Evolutionary conservation across 345 rosid genomes (phyloP), one percentile per base, ranked within the genome.

Genomic region (Odontarrhena argentea): DNA sequence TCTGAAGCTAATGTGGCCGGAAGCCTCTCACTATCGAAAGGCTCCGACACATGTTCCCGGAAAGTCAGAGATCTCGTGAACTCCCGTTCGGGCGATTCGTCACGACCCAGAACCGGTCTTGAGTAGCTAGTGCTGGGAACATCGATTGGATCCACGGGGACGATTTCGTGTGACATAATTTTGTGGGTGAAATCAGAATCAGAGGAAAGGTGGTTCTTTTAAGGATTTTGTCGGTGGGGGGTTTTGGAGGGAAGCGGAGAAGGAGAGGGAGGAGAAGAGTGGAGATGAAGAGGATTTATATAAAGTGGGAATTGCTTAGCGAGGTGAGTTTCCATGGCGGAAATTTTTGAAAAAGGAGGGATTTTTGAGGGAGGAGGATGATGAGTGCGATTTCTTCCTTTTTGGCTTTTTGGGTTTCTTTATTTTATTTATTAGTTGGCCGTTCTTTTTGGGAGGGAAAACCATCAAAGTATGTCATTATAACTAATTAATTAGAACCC

Each of bases 1-100:
- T 83, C 92, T 0, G 94, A 76, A 63, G 85, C 82, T 63, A 93
- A 69, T 22, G 84, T 87, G 50, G 92, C 60, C 2, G 98, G 98
- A 75, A 93, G 46, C 77, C 86, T 85, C 82, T 93, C 98, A 48
- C 98, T 90, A n/a, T 87, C 96, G 55, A 93, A 90, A 0, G 93
- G 87, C 82, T 77, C 83, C 35, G 85, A 77, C 15, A 61, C 79
- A 60, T 82, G 76, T 47, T 79, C 83, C 13, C 80, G 64, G 5
- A 30, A 50, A 37, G 85, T 75, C 61, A 83, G 76, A 10, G 81
- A 79, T 55, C 83, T 76, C 5, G 76, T 76, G 69, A 78, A 66
- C 8, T 73, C 77, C 2, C 46, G 41, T 3, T 66, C 59, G 15
- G 67, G 47, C 40, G 50, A 43, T 41, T 68, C 65, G 2, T 52